These are phyloP conservation scores for Claviceps africana DNA, from an alignment of 2,329 filamentous ascomycete genomes.

Conservation along the genomic window DNA sequence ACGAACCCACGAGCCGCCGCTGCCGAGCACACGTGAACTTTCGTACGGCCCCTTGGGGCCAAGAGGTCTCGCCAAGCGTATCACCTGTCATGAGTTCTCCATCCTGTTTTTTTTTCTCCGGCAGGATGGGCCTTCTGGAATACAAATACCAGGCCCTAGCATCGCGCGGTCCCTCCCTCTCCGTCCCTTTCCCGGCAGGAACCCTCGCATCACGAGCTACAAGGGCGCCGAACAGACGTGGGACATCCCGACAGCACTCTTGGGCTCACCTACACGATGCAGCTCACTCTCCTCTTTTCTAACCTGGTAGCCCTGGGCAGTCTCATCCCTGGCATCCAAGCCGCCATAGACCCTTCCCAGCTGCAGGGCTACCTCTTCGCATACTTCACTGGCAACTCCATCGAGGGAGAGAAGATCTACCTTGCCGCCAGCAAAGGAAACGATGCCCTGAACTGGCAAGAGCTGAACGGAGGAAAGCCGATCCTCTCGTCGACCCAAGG, in stretches of 20 bases:
- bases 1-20: not conserved
- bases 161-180: not conserved
- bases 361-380: not conserved
- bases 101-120: not conserved
- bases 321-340: not conserved
- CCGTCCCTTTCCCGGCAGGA: not conserved
- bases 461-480: not conserved
- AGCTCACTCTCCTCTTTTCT: not conserved
- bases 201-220: not conserved
- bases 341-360: not conserved
- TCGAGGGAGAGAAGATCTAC: slow-evolving; percentile 1
- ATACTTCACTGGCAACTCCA: slow-evolving; percentile 1
- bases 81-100: not conserved
- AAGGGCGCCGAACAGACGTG: not conserved
- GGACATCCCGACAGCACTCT: not conserved
- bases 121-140: not conserved
- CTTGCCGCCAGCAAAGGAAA: not conserved
- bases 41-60: not conserved
- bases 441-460: not conserved
- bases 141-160: not conserved
- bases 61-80: not conserved
- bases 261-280: not conserved
- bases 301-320: not conserved
- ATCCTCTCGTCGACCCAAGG: not conserved
- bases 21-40: not conserved